Base-by-base conservation (phyloP, 306 rosid species). In the Echinosophora koreensis region DNA sequence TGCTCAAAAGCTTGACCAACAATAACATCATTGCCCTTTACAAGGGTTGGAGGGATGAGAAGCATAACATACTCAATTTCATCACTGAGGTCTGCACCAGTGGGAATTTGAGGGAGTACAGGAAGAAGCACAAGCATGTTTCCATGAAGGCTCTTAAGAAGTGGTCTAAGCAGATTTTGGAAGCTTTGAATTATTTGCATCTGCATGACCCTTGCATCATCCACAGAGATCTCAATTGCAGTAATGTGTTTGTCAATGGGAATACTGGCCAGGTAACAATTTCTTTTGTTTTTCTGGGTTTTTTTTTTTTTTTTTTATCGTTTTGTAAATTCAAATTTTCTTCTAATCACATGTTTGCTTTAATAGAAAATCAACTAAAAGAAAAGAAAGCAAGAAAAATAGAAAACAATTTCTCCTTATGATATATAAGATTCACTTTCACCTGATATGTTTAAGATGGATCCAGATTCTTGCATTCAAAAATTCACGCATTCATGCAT, bases 181-280 rank as follows among this genome's bases (percentile, higher is more conserved):
- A 78, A 73, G 98, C 96, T 44, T 57, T 95, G 90, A 85, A 90
- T 46, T 95, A 95, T 73, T 68, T 95, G 96, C 99, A 95, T 77
- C 76, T 79, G 4, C 89, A 86, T 60, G 92, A 91, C 5, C 97
- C 98, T 54, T 94, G 98, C 70, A 88, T 91, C 62, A 94, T 94
- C 55, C 98, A 94, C n/a, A 90, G 99, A 74, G 99, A 95, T 85
- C 93, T 95, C 83, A 95, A 95, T 58, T 95, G 99, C 80, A 95
- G 97, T 73, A 95, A 95, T 59, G 88, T 95, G 14, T 95, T 95
- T 79, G 97, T 95, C 80, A 95, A 95, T 84, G 99, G 97, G 15
- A 87, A 91, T 80, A 81, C 67, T 79, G 97, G 97, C 76, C 93
- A 93, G 98, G 97, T 93, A 83, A 46, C 34, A 0, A 52, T 55